Percentiles rank a stretch among this genome's conserved stretches.
phyloP scores from a whole-genome alignment of 306 rosid genomes.

The Castanopsis chinensis region DNA sequence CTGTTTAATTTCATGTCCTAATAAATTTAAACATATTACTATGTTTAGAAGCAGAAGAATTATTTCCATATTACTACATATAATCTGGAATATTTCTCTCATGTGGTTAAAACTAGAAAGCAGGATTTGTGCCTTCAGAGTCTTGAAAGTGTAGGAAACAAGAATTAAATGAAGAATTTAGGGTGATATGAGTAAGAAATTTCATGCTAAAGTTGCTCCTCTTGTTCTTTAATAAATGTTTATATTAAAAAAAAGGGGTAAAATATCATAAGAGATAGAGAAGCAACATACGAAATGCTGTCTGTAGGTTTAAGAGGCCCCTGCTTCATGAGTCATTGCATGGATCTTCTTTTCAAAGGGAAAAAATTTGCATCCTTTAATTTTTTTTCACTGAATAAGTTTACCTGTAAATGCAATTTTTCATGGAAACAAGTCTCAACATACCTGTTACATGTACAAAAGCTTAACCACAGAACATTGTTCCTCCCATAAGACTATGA shows the following conservation, averaged over 20 bases:
- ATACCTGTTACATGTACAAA: background rate
- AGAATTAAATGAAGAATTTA: background rate
- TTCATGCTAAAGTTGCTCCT: background rate
- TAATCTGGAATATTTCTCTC: background rate
- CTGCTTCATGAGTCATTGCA: background rate
- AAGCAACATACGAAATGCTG: background rate
- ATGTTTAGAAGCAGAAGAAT: background rate
- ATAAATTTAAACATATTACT: background rate
- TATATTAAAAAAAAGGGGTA: background rate
- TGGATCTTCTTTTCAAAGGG: background rate
- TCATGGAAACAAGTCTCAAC: background rate
- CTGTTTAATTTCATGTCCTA: slow-evolving; percentile 14
- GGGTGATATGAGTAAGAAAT: background rate
- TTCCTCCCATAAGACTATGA: background rate
- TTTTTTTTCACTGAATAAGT: background rate
- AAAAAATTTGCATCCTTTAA: background rate
- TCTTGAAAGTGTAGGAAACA: background rate
- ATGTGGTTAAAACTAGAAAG: background rate
- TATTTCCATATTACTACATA: background rate
- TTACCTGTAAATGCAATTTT: background rate
- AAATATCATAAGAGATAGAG: background rate
- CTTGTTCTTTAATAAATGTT: background rate
- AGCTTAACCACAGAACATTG: background rate
- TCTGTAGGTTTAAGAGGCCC: background rate
- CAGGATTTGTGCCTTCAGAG: background rate